Percentiles rank a stretch among this genome's conserved stretches.
Conservation (phyloP, 2,329 filamentous ascomycete genomes). For the Sporothrix curviconia region DNA sequence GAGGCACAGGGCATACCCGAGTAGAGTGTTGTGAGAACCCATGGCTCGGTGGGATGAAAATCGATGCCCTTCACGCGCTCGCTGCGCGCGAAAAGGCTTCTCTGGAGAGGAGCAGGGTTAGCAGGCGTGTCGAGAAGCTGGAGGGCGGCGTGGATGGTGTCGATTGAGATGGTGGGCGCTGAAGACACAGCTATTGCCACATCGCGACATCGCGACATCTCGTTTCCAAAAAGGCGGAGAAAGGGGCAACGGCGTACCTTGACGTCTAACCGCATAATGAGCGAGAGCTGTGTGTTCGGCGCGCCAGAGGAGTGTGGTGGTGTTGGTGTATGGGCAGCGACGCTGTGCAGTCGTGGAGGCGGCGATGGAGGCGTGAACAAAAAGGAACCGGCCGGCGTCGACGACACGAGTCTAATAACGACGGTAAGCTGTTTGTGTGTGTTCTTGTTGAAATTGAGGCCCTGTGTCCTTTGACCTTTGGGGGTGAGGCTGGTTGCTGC, state of each 20-base stretch:
- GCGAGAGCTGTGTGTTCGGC: neutral
- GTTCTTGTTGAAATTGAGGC: too few species aligned
- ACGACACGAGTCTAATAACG: too few species aligned
- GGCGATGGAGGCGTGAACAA: too few species aligned
- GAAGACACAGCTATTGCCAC: neutral
- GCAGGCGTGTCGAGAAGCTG: neutral
- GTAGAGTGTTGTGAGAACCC: constrained; percentile 75
- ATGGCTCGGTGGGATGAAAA: constrained; percentile 22
- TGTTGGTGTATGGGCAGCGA: neutral
- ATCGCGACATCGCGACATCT: neutral
- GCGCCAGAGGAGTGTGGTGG: neutral
- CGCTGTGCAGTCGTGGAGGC: too few species aligned
- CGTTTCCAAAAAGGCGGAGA: too few species aligned
- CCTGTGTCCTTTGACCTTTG: too few species aligned
- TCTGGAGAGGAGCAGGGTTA: constrained; percentile 12
- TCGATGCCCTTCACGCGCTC: constrained; percentile 22
- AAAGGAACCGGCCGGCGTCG: too few species aligned
- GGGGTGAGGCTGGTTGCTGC: too few species aligned
- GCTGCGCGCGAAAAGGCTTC: constrained; percentile 22
- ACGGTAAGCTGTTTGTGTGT: too few species aligned
- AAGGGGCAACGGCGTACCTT: constrained; percentile 15
- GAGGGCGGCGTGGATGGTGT: neutral
- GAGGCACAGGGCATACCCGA: constrained; percentile 58
- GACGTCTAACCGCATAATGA: constrained; percentile 23
- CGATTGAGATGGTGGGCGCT: neutral